Conservation (phyloP, 352 stramenopile genomes). For the Pythium plurisporium region DNA sequence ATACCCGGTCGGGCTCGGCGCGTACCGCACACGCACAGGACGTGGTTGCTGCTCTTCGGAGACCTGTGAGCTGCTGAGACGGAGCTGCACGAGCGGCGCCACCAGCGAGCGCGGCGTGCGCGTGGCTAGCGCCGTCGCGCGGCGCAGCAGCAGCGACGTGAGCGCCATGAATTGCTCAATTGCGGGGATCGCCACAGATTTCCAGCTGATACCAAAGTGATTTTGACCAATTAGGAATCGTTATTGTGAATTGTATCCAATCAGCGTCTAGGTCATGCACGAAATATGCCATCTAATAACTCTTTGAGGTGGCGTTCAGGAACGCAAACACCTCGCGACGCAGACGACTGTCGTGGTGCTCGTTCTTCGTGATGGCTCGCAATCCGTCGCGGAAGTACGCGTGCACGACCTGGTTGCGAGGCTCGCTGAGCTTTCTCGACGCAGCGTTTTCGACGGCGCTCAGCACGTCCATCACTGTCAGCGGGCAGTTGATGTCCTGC, state of each 20-base stretch:
- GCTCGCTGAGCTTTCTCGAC: constrained; percentile 3
- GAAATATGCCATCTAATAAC: not conserved
- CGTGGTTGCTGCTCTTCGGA: not conserved
- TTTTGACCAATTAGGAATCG: not conserved
- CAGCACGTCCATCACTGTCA: constrained; percentile 39
- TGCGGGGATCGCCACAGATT: constrained; percentile 18
- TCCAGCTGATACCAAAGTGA: not conserved
- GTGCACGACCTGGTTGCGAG: constrained; percentile 32
- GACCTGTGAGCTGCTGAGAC: not conserved
- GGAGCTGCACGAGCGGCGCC: not conserved
- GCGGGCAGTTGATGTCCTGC: constrained; percentile 44
- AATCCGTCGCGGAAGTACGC: constrained; percentile 33
- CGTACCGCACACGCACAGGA: constrained; percentile 77
- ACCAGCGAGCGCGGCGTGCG: not conserved
- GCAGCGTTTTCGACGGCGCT: constrained; percentile 25
- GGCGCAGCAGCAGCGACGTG: constrained; percentile 9
- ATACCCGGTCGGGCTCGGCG: constrained; percentile 87
- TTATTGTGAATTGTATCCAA: constrained; percentile 11
- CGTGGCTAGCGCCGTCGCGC: not conserved
- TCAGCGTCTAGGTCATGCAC: not conserved
- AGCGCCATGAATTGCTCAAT: constrained; percentile 16
- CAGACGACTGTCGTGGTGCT: constrained; percentile 35
- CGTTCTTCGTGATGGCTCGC: constrained; percentile 24
- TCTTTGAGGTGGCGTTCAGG: constrained; percentile 20
- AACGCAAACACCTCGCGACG: constrained; percentile 27